Base-by-base conservation (phyloP, 2,329 filamentous ascomycete genomes). In the Tolypocladium ovalisporum region DNA sequence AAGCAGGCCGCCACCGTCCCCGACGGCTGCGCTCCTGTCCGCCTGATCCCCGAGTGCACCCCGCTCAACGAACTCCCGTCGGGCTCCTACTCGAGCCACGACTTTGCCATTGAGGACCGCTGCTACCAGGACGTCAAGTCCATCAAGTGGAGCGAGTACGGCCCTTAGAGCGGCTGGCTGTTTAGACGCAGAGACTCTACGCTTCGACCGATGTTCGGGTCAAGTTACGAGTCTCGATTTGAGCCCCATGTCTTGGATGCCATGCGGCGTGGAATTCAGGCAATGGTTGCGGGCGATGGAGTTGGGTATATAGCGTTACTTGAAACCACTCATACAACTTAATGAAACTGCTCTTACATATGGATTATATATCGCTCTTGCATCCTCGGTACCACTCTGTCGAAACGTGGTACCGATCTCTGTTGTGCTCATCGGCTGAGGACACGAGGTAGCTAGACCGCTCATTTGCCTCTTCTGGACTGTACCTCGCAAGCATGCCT, bases 21-120 rank as follows among this genome's bases (percentile, higher is more conserved):
- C 2, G 63, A 66, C 15, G 69, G 64, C 19, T 80, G 77, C 60
- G 72, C 67, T 1, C 62, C 70, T 6, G 65, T 79, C 54, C 65
- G 62, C 7, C 65, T 79, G 44, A 56, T 78, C 12, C 73, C 76
- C 8, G 66, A 75, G 62, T 79, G 76, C 54, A 68, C 70, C 0
- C 36, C 59, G 49, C 65, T 78, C 52, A 63, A 69, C 9, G 64
- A 65, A 15, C 62, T 75, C 32, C 69, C 71, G 1, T 62, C 61
- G 22, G 70, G 67, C 0, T 69, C 70, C 34, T 58, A 62, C 19
- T 61, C 69, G 2, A 74, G 65, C 57, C 74, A 79, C 61, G 63
- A 72, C 22, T 71, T 67, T 60, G 73, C 69, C 1, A 61, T 67
- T n/a, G 58, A 60, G 1, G 67, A 69, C 4, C 62, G 62, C 27